Conservation (phyloP, 164 flowering plant genomes). For the Stephania japonica region DNA sequence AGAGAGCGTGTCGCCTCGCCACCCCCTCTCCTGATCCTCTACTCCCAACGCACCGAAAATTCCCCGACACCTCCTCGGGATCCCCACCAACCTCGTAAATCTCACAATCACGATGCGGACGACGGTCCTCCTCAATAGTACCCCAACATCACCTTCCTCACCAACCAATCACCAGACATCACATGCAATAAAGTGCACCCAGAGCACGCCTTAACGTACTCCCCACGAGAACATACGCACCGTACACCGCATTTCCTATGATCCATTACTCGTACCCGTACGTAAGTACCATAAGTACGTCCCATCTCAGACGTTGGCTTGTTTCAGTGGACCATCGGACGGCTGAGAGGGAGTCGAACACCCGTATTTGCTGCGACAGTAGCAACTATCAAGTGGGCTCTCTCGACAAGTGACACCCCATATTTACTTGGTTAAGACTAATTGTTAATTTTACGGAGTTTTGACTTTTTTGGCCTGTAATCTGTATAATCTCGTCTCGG, state of each 20-base stretch:
- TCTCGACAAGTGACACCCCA: not conserved
- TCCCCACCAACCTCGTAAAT: not conserved
- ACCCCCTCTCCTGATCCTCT: not conserved
- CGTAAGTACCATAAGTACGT: not conserved
- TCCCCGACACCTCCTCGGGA: not conserved
- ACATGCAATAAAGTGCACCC: constrained; percentile 3
- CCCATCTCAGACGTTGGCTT: not conserved
- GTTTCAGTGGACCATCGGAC: not conserved
- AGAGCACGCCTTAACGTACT: not conserved
- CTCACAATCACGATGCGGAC: not conserved
- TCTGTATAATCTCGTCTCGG: not conserved
- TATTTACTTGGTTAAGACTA: not conserved
- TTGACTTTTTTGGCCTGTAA: not conserved
- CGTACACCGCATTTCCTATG: not conserved
- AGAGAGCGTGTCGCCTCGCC: not conserved
- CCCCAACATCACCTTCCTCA: not conserved
- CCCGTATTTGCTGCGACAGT: not conserved
- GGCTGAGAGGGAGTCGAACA: not conserved
- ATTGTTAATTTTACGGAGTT: not conserved
- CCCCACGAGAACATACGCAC: not conserved
- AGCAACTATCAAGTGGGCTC: not conserved
- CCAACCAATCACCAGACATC: constrained; percentile 1
- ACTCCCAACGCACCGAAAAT: not conserved
- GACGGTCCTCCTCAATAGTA: not conserved
- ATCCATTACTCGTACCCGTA: not conserved